phyloP scores from a whole-genome alignment of 2,329 filamentous ascomycete genomes.

The Neonectria magnoliae region DNA sequence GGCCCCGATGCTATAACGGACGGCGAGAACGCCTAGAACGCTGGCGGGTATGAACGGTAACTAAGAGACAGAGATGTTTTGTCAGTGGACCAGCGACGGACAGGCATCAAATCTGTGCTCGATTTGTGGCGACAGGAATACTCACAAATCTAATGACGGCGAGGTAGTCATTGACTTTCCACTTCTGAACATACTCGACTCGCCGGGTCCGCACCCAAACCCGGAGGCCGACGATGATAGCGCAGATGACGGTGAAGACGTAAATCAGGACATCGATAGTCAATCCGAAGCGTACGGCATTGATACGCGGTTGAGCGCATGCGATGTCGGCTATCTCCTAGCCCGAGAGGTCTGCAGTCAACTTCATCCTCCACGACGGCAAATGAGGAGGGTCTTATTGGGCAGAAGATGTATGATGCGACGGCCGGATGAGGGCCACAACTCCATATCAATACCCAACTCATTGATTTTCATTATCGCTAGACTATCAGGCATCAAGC shows the following conservation, averaged over 20 bases:
- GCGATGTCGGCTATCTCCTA: constrained; percentile 23
- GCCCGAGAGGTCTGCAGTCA: constrained; percentile 15
- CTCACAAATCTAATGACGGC: constrained; percentile 28
- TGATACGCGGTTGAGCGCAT: constrained; percentile 16
- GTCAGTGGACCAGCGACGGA: not conserved
- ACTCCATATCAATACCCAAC: not conserved
- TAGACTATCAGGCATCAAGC: not conserved
- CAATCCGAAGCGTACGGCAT: constrained; percentile 7
- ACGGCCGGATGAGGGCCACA: not conserved
- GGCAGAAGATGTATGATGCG: not conserved
- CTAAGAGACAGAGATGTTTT: not conserved
- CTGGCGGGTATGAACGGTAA: constrained; percentile 26
- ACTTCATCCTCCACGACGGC: constrained; percentile 11
- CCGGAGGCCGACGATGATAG: constrained; percentile 6
- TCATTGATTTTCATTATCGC: not conserved
- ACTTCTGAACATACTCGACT: not conserved
- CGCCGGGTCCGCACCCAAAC: constrained; percentile 16
- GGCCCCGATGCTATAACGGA: constrained; percentile 26
- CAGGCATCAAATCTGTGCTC: not conserved
- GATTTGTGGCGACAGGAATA: not conserved
- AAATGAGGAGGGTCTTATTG: not conserved
- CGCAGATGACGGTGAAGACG: constrained; percentile 17
- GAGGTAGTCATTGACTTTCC: constrained; percentile 29
- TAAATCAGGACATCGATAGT: constrained; percentile 20
- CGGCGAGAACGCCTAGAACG: constrained; percentile 15